These are phyloP conservation scores for Penicillium polonicum DNA, from an alignment of 2,329 filamentous ascomycete species.

Conservation along the genomic window DNA sequence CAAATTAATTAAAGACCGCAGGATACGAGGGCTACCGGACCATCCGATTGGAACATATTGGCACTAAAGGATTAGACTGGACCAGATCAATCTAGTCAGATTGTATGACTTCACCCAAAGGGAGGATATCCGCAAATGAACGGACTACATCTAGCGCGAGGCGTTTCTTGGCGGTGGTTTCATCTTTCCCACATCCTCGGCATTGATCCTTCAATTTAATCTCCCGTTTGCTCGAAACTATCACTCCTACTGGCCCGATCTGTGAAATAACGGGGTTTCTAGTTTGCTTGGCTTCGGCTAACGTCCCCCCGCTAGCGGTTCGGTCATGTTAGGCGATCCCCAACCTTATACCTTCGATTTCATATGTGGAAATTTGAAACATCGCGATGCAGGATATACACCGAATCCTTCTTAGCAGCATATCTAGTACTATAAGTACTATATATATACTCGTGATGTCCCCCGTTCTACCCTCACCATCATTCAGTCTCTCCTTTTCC, in stretches of 20 bases:
- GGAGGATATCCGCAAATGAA: constrained; percentile 4
- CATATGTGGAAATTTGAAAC: constrained; percentile 3
- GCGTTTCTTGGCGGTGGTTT: constrained; percentile 10
- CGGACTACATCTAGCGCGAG: constrained; percentile 7
- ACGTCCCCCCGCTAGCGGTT: constrained; percentile 2
- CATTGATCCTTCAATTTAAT: not conserved
- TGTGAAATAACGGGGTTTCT: not conserved
- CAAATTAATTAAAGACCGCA: not conserved
- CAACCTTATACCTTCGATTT: not conserved
- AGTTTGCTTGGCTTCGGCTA: constrained; percentile 2
- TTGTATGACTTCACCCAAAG: not conserved
- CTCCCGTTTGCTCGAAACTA: not conserved
- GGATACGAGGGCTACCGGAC: not conserved
- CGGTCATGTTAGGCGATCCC: not conserved
- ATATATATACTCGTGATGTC: not conserved
- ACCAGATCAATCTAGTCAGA: not conserved
- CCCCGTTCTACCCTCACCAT: not conserved
- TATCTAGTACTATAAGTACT: not conserved
- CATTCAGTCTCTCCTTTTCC: constrained; percentile 1
- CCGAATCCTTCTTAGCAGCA: not conserved
- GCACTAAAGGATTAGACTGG: not conserved
- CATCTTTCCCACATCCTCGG: not conserved
- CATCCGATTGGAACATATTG: not conserved
- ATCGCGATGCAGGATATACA: not conserved
- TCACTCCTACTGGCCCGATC: not conserved